A percentile compares a stretch with the other conserved stretches of the same genome.
Conservation (phyloP, 176 grass and related monocot species). For the Alloteropsis semialata region DNA sequence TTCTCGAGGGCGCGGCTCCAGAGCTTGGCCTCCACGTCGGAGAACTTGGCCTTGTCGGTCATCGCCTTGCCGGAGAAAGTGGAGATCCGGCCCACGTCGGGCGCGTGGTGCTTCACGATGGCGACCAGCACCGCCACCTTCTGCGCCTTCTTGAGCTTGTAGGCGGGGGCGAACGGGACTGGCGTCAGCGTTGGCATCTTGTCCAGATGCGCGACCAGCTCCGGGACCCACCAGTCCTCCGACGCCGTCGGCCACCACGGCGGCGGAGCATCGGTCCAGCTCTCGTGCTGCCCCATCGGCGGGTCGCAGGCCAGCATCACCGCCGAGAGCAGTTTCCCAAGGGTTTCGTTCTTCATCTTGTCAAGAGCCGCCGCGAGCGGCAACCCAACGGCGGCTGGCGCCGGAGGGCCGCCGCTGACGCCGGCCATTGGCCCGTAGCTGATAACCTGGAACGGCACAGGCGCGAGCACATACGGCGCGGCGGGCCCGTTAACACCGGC, state of each 20-base stretch:
- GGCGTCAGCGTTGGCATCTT: too few species aligned
- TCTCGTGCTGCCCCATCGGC: not conserved
- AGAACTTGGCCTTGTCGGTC: not conserved
- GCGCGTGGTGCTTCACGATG: slow-evolving; percentile 15
- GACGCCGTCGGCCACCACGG: slow-evolving; percentile 17
- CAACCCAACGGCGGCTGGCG: too few species aligned
- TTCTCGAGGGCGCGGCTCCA: not conserved
- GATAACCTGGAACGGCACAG: not conserved
- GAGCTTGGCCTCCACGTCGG: not conserved
- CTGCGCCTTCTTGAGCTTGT: not conserved
- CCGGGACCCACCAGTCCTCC: not conserved
- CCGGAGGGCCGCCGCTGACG: not conserved
- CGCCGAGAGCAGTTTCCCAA: not conserved
- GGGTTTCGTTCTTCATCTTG: not conserved
- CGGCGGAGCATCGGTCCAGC: not conserved
- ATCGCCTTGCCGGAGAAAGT: not conserved
- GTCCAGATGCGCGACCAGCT: not conserved
- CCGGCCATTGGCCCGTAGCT: not conserved
- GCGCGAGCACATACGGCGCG: not conserved
- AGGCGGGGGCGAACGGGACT: not conserved
- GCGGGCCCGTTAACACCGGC: not conserved
- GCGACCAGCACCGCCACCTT: slow-evolving; percentile 15
- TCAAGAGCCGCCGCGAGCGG: not conserved
- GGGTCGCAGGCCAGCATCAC: not conserved
- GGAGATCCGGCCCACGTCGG: not conserved